Evolutionary conservation across 257 asterid species (phyloP), one percentile per base, ranked within the genome.

Genomic region (Ballota nigra): DNA sequence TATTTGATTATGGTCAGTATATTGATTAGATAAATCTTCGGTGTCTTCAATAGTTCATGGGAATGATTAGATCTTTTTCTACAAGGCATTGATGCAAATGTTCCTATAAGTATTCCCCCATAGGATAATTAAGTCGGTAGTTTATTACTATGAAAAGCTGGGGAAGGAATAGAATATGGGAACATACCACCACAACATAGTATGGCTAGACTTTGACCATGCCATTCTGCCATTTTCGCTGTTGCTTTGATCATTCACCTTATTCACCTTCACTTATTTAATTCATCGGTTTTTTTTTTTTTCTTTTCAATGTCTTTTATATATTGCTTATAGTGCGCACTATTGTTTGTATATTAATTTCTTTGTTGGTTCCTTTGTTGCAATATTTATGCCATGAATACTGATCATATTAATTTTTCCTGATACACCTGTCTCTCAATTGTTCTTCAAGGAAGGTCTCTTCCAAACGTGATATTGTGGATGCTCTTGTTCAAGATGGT

Each of bases 381-480:
- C 72, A 19, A 78, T 55, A 63, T 71, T 10, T 49, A 36, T 11
- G 7, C 43, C 31, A 31, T 52, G 63, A 52, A 64, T 58, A 11
- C 74, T 57, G 45, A 49, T 45, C 11, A 29, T 19, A 18, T 43
- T 52, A 20, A 18, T 24, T 36, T 23, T 78, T 45, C 36, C 63
- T 72, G 73, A 74, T 63, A 60, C 61, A 66, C 73, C 66, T 71
- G 22, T 78, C 41, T 72, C 73, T 75, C 66, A 60, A 68, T 71
- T 82, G 66, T 81, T 82, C 76, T 81, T 82, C 78, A 82, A 91
- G 85, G 86, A 84, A 94, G 99, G 89, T 88, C 89, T 82, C 90
- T 79, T 91, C 97, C 63, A 94, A 91, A 76, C 74, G 81, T 68
- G 98, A 84, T 66, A 83, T 94, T 66, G 77, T 85, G 77, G 91